These are phyloP conservation scores for Misopates orontium DNA, from an alignment of 257 asterid genomes.

Conservation along the genomic window DNA sequence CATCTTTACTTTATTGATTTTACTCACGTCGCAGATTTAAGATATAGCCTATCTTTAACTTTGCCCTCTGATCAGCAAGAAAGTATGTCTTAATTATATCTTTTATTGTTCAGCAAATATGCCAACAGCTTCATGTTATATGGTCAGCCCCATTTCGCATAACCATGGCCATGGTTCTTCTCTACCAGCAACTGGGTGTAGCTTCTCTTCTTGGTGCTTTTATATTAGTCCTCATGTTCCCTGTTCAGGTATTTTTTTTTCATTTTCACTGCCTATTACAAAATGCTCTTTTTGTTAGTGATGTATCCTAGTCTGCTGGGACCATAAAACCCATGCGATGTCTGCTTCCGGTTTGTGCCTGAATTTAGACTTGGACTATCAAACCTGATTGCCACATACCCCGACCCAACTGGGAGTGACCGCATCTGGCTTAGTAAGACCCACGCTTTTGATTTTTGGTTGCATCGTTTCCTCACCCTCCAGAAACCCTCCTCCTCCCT, in stretches of 20 bases:
- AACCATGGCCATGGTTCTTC: constrained; percentile 74
- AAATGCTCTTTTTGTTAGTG: not conserved
- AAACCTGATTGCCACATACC: too few species aligned
- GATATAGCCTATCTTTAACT: not conserved
- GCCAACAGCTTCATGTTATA: constrained; percentile 83
- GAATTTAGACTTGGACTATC: too few species aligned
- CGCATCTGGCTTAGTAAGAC: too few species aligned
- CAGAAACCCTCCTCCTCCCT: too few species aligned
- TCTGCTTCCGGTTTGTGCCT: too few species aligned
- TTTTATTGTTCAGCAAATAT: constrained; percentile 65
- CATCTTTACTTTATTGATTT: not conserved
- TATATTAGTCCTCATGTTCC: constrained; percentile 73
- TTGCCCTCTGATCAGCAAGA: constrained; percentile 11
- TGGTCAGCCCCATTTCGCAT: constrained; percentile 96
- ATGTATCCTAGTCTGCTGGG: too few species aligned
- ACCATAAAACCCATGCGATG: too few species aligned
- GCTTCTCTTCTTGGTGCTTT: constrained; percentile 88
- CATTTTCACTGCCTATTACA: not conserved
- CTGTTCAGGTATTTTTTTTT: constrained; percentile 62
- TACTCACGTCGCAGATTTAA: not conserved
- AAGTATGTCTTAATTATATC: constrained; percentile 4
- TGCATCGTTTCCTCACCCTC: too few species aligned
- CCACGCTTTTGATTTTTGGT: too few species aligned
- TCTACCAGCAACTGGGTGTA: constrained; percentile 87
- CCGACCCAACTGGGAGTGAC: too few species aligned